Evolutionary conservation across 1,284 basidiomycete genomes (phyloP), one percentile per base, ranked within the genome.

Genomic region (Fomitopsis schrenkii): DNA sequence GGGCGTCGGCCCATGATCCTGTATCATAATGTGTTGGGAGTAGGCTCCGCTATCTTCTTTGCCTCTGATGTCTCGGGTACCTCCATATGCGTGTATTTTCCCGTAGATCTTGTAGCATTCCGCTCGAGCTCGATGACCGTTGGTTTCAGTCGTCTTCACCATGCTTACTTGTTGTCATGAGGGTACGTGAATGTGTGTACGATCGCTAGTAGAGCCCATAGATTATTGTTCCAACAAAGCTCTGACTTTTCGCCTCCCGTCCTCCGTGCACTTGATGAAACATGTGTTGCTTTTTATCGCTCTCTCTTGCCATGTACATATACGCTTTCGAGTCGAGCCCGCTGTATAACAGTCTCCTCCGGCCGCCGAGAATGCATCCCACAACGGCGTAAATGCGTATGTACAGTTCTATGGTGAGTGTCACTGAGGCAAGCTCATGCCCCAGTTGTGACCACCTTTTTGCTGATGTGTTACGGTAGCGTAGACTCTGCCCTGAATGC

Each of bases 171-270:
- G 55, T 60, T 61, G 55, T 55, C 41, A 60, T 33, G 61, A 64
- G 63, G 63, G 64, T 57, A 56, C 59, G 48, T 54, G n/a, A 54
- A 54, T 10, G 58, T 42, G 58, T 73, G 70, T 73, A 72, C 66
- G 66, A 73, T 67, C 60, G 61, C 58, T 59, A 57, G 67, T 71
- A 72, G 70, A 71, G 60, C 58, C 63, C 64, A 67, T 70, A 68
- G 66, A 66, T 66, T 66, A 67, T 67, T 67, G 65, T 63, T 46
- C 59, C 64, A 64, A 44, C 52, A 54, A 50, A 36, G 41, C 36
- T 41, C 22, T 33, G 22, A 46, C 36, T 8, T 19, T 33, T n/a
- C 35, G 35, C 33, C 17, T 38, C 33, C 30, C 5, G 56, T 36
- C 30, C 15, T 50, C n/a, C 17, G 19, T 46, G 41, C 40, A 44